phyloP scores from a whole-genome alignment of 2,329 filamentous ascomycete species.

The Ophiostoma sp. region DNA sequence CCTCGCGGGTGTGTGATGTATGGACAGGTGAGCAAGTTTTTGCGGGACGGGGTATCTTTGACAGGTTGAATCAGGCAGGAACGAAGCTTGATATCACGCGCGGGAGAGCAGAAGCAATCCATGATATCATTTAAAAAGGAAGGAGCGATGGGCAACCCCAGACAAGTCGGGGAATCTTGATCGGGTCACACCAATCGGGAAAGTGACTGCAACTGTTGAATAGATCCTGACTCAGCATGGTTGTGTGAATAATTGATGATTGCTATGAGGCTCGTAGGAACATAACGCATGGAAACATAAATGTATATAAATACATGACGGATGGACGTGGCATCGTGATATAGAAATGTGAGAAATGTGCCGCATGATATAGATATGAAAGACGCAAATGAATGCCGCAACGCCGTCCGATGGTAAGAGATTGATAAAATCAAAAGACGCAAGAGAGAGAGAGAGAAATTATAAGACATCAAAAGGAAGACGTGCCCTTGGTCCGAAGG shows the following conservation, averaged over 20 bases:
- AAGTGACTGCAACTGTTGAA: background rate
- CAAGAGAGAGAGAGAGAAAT: background rate
- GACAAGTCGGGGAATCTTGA: background rate
- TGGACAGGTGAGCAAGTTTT: background rate
- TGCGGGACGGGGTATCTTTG: background rate
- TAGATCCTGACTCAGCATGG: background rate
- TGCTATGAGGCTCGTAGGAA: constrained; percentile 6
- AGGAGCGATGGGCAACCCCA: constrained; percentile 5
- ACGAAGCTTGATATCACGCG: background rate
- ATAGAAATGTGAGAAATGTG: background rate
- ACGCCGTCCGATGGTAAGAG: constrained; percentile 1
- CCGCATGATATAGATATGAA: background rate
- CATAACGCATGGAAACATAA: background rate
- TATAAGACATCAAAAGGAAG: background rate
- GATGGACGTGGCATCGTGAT: constrained; percentile 10
- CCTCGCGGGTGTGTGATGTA: background rate
- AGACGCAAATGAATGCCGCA: background rate
- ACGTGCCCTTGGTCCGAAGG: constrained; percentile 35
- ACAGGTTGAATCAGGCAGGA: background rate
- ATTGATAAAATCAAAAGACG: constrained; percentile 35
- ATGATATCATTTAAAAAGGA: background rate
- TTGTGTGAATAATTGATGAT: background rate
- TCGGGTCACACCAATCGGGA: no score
- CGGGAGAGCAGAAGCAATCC: background rate
- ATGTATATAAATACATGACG: background rate